A percentile compares a stretch with the other conserved stretches of the same genome.
Evolutionary conservation across 75 land plant genomes (phyloP).

Genomic region (Cupressus sempervirens): DNA sequence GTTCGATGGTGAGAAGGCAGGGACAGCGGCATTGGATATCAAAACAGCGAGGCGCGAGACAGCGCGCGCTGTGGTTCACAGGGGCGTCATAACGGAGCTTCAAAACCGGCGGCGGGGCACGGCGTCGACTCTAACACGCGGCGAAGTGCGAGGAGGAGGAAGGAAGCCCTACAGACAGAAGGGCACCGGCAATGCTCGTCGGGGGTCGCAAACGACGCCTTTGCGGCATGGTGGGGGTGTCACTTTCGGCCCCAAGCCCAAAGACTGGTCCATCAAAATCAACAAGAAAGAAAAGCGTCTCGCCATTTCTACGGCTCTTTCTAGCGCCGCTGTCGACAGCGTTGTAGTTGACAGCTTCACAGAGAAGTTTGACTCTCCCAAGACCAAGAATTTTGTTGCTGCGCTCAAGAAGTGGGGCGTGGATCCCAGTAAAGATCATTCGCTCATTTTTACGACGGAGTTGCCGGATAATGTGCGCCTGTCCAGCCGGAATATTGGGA

Average conservation of each 20-base stretch:
- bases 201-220: conserved; percentile 82
- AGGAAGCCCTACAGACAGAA: conserved; percentile 88
- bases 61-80: conserved; percentile 84
- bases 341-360: conserved; percentile 80
- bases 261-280: conserved; percentile 91
- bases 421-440: conserved; percentile 49
- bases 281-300: conserved; percentile 89
- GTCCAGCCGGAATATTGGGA: conserved; percentile 73
- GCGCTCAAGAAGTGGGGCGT: conserved; percentile 85
- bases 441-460: conserved; percentile 63
- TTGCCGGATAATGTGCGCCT: conserved; percentile 48
- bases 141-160: conserved; percentile 91
- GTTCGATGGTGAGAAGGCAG: conserved; percentile 61
- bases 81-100: conserved; percentile 73
- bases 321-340: conserved; percentile 51
- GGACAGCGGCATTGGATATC: conserved; percentile 53
- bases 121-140: conserved; percentile 88
- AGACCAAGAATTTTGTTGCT: conserved; percentile 77
- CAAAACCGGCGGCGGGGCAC: conserved; percentile 83
- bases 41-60: conserved; percentile 75
- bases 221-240: conserved; percentile 92
- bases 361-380: conserved; percentile 54
- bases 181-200: conserved; percentile 83
- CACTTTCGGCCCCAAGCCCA: conserved; percentile 91
- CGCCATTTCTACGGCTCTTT: conserved; percentile 83